Evolutionary conservation across 1,284 basidiomycete genomes (phyloP).

Genomic region (Naganishia cerealis): DNA sequence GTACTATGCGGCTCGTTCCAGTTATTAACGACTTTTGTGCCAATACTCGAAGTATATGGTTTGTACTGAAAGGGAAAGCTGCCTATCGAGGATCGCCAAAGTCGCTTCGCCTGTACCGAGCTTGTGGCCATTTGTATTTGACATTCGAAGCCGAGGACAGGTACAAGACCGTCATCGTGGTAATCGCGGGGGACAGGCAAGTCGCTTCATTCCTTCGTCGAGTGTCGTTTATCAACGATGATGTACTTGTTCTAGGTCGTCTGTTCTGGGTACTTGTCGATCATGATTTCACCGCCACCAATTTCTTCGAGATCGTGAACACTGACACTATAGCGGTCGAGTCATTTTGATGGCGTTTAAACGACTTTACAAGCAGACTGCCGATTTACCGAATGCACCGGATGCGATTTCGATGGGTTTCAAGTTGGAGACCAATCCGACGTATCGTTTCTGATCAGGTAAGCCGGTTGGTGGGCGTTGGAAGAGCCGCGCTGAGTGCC

Average conservation of each 20-base stretch:
- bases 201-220: constrained; percentile 33
- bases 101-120: constrained; percentile 67
- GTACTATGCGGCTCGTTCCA: too few species aligned
- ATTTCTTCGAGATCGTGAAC: constrained; percentile 88
- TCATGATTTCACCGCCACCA: constrained; percentile 84
- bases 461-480: constrained; percentile 15
- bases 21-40: too few species aligned
- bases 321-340: constrained; percentile 78
- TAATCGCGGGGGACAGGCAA: constrained; percentile 89
- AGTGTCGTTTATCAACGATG: background rate
- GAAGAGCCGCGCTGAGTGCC: background rate
- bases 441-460: constrained; percentile 82
- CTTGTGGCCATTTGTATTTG: constrained; percentile 90
- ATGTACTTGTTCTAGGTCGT: constrained; percentile 58
- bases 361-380: constrained; percentile 74
- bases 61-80: constrained; percentile 82
- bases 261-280: constrained; percentile 98
- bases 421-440: constrained; percentile 75
- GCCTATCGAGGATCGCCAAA: constrained; percentile 78
- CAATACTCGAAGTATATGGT: too few species aligned
- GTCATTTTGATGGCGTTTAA: constrained; percentile 99
- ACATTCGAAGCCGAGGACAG: constrained; percentile 89
- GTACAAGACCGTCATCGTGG: constrained; percentile 90
- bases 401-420: constrained; percentile 86
- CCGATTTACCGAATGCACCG: constrained; percentile 68